phyloP scores from a whole-genome alignment of 768 basidiomycete genomes.

The Termitomyces bulborhizus region DNA sequence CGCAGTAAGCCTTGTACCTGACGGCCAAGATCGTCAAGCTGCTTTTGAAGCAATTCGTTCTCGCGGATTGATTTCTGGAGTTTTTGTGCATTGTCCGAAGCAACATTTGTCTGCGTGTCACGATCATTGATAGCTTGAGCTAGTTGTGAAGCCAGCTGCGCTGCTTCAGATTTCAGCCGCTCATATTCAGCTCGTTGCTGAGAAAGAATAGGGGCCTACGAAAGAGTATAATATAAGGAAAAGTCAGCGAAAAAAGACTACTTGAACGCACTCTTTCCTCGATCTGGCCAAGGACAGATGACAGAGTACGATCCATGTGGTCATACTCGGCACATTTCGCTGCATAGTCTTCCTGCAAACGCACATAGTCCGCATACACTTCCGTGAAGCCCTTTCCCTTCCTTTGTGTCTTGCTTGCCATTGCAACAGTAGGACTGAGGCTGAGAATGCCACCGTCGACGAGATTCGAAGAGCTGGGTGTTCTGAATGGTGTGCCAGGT shows the following conservation, averaged over 20 bases:
- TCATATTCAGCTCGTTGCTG: conserved; percentile 90
- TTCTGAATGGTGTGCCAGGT: conserved; percentile 44
- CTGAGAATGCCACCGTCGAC: conserved; percentile 54
- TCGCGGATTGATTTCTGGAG: conserved; percentile 51
- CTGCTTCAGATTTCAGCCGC: conserved; percentile 71
- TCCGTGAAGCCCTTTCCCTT: conserved; percentile 90
- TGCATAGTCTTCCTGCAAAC: conserved; percentile 75
- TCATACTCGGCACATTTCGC: conserved; percentile 78
- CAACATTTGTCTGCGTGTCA: conserved; percentile 50
- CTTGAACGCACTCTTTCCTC: conserved; percentile 52
- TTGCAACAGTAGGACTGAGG: conserved; percentile 82
- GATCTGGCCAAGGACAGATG: conserved; percentile 80
- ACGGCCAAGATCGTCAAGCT: conserved; percentile 75
- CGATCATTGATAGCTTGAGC: conserved; percentile 70
- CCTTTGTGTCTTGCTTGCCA: conserved; percentile 77
- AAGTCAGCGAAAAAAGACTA: conserved; percentile 35
- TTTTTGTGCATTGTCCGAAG: conserved; percentile 60
- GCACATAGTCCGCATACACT: conserved; percentile 87
- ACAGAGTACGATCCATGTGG: conserved; percentile 76
- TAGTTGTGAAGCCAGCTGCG: conserved; percentile 77
- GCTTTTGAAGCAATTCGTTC: conserved; percentile 62
- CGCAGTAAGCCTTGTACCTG: conserved; percentile 80
- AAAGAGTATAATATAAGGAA: neutral
- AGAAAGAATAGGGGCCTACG: conserved; percentile 81
- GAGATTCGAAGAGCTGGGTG: conserved; percentile 33